phyloP scores from a whole-genome alignment of 208 protist species.

The Trypanosoma rangeli region DNA sequence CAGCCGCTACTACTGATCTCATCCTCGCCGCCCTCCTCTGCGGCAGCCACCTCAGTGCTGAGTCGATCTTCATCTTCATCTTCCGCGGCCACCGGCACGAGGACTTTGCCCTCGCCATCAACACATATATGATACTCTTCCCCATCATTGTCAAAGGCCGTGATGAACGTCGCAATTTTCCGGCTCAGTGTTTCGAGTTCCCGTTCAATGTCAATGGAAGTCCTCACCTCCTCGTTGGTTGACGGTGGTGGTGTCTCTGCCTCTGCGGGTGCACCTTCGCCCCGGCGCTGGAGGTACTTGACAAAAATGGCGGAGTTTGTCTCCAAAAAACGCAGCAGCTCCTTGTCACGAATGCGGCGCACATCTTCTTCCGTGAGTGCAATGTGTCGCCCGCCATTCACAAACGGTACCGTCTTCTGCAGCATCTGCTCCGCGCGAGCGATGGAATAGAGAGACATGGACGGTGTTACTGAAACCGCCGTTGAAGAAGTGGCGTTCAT shows the following conservation, averaged over 20 bases:
- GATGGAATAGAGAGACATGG: slow-evolving; percentile 42
- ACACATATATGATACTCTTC: slow-evolving; percentile 65
- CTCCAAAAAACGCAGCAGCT: slow-evolving; percentile 56
- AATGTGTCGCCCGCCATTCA: slow-evolving; percentile 43
- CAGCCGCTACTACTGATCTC: slow-evolving; percentile 1
- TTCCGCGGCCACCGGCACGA: slow-evolving; percentile 44
- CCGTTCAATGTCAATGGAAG: slow-evolving; percentile 34
- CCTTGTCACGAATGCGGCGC: slow-evolving; percentile 46
- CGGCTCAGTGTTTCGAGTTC: slow-evolving; percentile 46
- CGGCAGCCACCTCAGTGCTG: neutral
- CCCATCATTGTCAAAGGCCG: slow-evolving; percentile 79
- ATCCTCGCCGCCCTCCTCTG: slow-evolving; percentile 8
- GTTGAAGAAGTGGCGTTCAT: slow-evolving; percentile 14
- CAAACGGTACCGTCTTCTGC: slow-evolving; percentile 44
- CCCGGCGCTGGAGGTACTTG: slow-evolving; percentile 26
- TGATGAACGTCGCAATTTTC: slow-evolving; percentile 82
- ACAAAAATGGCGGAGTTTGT: slow-evolving; percentile 43
- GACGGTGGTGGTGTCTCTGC: neutral
- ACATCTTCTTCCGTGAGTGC: slow-evolving; percentile 64
- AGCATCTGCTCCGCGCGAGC: slow-evolving; percentile 51
- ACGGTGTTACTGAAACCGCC: slow-evolving; percentile 20
- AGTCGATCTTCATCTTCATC: slow-evolving; percentile 21
- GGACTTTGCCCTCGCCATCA: slow-evolving; percentile 39
- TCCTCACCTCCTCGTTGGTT: neutral
- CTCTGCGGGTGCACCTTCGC: neutral